phyloP scores from a whole-genome alignment of 805 yeast genomes.

The Metschnikowia borealis region DNA sequence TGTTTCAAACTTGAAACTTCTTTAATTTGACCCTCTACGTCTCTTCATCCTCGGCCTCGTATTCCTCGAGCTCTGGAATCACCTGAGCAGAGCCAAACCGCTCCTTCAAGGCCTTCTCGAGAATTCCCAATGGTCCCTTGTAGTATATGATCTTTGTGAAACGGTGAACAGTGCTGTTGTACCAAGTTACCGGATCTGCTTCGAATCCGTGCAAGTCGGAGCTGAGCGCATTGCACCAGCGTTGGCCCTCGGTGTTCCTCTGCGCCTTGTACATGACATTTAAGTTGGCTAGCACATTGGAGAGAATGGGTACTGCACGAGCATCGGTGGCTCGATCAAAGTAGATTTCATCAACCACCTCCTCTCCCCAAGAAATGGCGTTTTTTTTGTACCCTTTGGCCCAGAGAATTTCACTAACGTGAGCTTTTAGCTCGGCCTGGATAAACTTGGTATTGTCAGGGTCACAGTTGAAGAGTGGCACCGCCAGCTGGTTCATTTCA shows the following conservation, averaged over 20 bases:
- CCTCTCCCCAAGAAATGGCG: constrained; percentile 42
- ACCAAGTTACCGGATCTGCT: constrained; percentile 27
- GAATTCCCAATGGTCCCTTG: constrained; percentile 40
- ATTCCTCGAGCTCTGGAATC: constrained; percentile 37
- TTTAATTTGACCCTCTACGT: background rate
- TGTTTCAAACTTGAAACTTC: too few species aligned
- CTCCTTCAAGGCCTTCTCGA: constrained; percentile 38
- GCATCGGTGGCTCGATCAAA: constrained; percentile 25
- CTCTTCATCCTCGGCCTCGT: constrained; percentile 40
- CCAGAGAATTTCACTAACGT: constrained; percentile 41
- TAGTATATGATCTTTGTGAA: constrained; percentile 37
- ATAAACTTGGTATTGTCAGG: constrained; percentile 24
- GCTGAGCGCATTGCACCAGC: constrained; percentile 27
- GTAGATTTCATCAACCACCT: constrained; percentile 35
- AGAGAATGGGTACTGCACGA: constrained; percentile 27
- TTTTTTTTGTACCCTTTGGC: constrained; percentile 34
- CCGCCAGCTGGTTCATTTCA: constrained; percentile 23
- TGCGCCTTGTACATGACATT: constrained; percentile 28
- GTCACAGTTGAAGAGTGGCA: constrained; percentile 37
- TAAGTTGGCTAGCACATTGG: constrained; percentile 30
- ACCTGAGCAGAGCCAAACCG: constrained; percentile 34
- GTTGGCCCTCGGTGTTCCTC: constrained; percentile 21
- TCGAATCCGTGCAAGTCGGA: constrained; percentile 26
- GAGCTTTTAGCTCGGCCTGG: constrained; percentile 34
- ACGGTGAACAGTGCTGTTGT: constrained; percentile 29